These are phyloP conservation scores for Diaporthe citri DNA, from an alignment of 2,329 filamentous ascomycete genomes.

Conservation along the genomic window DNA sequence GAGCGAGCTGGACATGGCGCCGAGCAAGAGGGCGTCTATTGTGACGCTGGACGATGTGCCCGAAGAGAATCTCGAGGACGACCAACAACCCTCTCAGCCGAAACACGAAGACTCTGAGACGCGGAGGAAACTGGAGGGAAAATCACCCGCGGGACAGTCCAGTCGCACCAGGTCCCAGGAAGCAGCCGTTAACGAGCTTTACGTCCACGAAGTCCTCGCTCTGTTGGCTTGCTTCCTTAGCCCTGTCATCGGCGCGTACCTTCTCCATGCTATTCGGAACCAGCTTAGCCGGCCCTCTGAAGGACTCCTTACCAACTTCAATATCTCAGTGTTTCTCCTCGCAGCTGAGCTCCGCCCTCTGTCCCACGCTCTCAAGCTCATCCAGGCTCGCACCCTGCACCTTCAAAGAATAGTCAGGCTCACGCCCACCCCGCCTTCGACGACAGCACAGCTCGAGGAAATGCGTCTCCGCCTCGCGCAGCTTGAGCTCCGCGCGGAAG, in stretches of 20 bases:
- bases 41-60: slow-evolving; percentile 58
- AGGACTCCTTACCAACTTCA: slow-evolving; percentile 91
- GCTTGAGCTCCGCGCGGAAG: slow-evolving; percentile 70
- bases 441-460: slow-evolving; percentile 62
- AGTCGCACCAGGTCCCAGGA: slow-evolving; percentile 43
- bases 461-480: slow-evolving; percentile 76
- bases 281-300: slow-evolving; percentile 88
- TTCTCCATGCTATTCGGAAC: slow-evolving; percentile 83
- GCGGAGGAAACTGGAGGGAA: neutral
- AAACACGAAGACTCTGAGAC: slow-evolving; percentile 9
- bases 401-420: slow-evolving; percentile 79
- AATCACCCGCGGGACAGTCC: neutral
- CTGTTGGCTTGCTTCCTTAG: slow-evolving; percentile 83
- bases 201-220: slow-evolving; percentile 80
- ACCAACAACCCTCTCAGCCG: slow-evolving; percentile 40
- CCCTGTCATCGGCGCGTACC: slow-evolving; percentile 82
- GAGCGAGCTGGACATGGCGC: slow-evolving; percentile 42
- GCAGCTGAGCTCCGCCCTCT: slow-evolving; percentile 88
- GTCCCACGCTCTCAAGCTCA: slow-evolving; percentile 83
- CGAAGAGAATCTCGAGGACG: slow-evolving; percentile 40
- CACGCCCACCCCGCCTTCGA: slow-evolving; percentile 58
- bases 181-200: slow-evolving; percentile 72
- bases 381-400: slow-evolving; percentile 83
- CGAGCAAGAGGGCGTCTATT: slow-evolving; percentile 43
- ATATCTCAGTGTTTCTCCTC: slow-evolving; percentile 89